Evolutionary conservation across 805 yeast genomes (phyloP).

Genomic region (Lipomyces sp.): DNA sequence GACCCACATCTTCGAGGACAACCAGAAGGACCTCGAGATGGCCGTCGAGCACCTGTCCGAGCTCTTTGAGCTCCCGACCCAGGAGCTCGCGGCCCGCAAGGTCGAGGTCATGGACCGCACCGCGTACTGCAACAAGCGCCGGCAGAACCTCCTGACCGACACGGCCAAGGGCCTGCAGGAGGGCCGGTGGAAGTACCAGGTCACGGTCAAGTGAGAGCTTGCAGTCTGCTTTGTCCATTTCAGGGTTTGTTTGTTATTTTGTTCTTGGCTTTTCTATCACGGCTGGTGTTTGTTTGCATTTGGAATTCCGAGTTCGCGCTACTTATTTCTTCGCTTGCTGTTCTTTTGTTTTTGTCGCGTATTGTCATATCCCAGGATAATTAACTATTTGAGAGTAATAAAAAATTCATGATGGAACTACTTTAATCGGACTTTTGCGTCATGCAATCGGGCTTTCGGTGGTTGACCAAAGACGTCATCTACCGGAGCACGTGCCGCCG

Average conservation of each 20-base stretch:
- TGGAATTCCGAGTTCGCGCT: constrained; percentile 7
- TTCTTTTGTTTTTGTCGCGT: background rate
- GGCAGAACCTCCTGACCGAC: constrained; percentile 44
- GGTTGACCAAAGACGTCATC: too few relatives aligned
- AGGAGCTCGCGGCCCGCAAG: constrained; percentile 41
- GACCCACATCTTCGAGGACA: constrained; percentile 63
- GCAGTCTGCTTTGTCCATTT: background rate
- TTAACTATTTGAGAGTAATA: too few relatives aligned
- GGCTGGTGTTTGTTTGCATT: constrained; percentile 14
- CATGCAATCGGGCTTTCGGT: too few relatives aligned
- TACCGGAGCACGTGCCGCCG: too few relatives aligned
- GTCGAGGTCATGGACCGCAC: constrained; percentile 45
- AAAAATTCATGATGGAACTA: too few relatives aligned
- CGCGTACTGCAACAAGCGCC: constrained; percentile 44
- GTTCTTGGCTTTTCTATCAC: background rate
- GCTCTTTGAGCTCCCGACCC: constrained; percentile 47
- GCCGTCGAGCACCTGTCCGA: constrained; percentile 69
- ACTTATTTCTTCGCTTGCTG: background rate
- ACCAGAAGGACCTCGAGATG: constrained; percentile 59
- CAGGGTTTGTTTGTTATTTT: background rate
- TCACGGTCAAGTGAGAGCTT: constrained; percentile 27
- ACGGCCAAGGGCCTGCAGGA: constrained; percentile 45
- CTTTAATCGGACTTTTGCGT: too few relatives aligned
- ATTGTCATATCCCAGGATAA: too few relatives aligned
- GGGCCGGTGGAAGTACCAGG: constrained; percentile 38